Conservation (phyloP, 805 yeast genomes). For the Starmerella stigmatis region DNA sequence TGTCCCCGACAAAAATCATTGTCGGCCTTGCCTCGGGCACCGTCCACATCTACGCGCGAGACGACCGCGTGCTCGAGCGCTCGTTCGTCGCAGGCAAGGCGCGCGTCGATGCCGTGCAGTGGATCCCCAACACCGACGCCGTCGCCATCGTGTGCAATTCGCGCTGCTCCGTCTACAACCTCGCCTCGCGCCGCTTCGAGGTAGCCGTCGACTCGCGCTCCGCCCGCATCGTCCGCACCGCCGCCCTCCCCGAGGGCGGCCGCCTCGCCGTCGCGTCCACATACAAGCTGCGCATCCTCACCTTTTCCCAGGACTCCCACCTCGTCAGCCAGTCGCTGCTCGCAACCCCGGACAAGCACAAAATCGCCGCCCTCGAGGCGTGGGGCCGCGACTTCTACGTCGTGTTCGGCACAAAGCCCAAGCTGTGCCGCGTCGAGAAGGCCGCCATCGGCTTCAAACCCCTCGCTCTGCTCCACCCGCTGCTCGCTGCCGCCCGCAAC, state of each 20-base stretch:
- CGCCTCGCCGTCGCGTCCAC: slow-evolving; percentile 17
- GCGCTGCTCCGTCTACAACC: slow-evolving; percentile 16
- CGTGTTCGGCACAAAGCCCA: slow-evolving; percentile 7
- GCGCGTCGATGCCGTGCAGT: slow-evolving; percentile 7
- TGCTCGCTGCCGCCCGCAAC: slow-evolving; percentile 9
- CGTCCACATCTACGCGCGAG: slow-evolving; percentile 12
- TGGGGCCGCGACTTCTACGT: slow-evolving; percentile 4
- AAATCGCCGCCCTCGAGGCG: slow-evolving; percentile 10
- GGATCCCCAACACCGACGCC: slow-evolving; percentile 12
- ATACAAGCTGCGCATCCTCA: slow-evolving; percentile 18
- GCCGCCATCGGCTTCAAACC: slow-evolving; percentile 4
- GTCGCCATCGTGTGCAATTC: slow-evolving; percentile 14
- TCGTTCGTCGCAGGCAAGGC: slow-evolving; percentile 4
- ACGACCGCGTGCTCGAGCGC: slow-evolving; percentile 18
- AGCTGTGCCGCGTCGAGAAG: slow-evolving; percentile 9
- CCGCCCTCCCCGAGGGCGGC: neutral
- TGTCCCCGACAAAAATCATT: neutral
- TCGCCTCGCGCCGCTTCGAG: slow-evolving; percentile 13
- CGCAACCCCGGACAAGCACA: slow-evolving; percentile 10
- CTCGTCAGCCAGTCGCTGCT: slow-evolving; percentile 1
- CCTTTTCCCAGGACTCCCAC: neutral
- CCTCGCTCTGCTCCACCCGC: slow-evolving; percentile 7
- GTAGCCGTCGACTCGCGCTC: slow-evolving; percentile 8
- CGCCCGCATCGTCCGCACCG: slow-evolving; percentile 10
- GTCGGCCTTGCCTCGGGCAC: slow-evolving; percentile 12